These are phyloP conservation scores for Alternaria alternata DNA, from an alignment of 2,329 filamentous ascomycete genomes.

Conservation along the genomic window DNA sequence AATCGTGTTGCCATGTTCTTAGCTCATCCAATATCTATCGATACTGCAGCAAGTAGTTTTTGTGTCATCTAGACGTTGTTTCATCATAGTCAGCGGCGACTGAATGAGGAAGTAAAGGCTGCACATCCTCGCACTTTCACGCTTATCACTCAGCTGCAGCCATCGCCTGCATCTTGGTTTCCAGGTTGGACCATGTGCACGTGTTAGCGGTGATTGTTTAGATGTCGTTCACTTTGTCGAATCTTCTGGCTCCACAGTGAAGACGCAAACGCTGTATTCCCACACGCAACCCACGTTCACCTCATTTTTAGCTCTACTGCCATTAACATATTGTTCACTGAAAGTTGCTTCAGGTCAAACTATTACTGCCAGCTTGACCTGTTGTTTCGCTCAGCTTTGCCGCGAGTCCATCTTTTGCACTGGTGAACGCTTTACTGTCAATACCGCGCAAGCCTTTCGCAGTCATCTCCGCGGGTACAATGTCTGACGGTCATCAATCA, in stretches of 20 bases:
- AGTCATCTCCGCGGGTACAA: not conserved
- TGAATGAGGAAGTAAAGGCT: not conserved
- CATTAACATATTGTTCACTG: not conserved
- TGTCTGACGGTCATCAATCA: not conserved
- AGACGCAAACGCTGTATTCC: conserved; percentile 14
- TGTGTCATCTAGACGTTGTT: not conserved
- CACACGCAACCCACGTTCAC: conserved; percentile 7
- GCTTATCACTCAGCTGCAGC: not conserved
- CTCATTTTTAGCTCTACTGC: conserved; percentile 8
- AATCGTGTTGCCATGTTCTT: not conserved
- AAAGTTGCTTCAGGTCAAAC: not conserved
- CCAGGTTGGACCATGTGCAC: not conserved
- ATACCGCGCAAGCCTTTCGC: not conserved
- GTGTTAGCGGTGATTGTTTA: not conserved
- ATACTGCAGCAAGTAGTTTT: not conserved
- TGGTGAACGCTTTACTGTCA: not conserved
- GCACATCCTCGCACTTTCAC: not conserved
- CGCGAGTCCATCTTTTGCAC: not conserved
- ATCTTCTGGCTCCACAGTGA: conserved; percentile 4
- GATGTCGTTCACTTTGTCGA: not conserved
- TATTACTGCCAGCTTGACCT: not conserved
- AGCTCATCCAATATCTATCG: too few relatives aligned
- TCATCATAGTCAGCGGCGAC: not conserved
- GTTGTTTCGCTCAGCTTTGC: not conserved
- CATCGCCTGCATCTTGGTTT: not conserved